phyloP scores from a whole-genome alignment of 2,329 filamentous ascomycete species.

The Colletotrichum sp. region DNA sequence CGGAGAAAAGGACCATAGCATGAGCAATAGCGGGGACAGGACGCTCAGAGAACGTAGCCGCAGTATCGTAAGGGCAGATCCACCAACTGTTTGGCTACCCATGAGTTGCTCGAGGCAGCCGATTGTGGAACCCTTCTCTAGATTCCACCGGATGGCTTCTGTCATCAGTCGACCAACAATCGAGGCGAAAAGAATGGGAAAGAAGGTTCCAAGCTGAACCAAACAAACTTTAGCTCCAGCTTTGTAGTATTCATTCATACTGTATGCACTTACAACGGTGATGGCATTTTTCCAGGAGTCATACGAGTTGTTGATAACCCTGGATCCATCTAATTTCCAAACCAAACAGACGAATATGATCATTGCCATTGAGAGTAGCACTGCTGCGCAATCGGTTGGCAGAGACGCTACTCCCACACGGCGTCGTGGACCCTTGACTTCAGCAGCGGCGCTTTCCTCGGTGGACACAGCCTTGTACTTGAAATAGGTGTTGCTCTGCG shows the following conservation, averaged over 20 bases:
- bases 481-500: not conserved
- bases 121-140: not conserved
- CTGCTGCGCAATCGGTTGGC: not conserved
- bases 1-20: not conserved
- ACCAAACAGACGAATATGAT: not conserved
- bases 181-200: not conserved
- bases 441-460: not conserved
- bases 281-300: not conserved
- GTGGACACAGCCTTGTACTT: not conserved
- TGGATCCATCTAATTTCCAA: not conserved
- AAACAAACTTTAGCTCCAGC: fast-evolving
- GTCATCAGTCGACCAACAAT: not conserved
- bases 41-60: not conserved
- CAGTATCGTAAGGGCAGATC: not conserved
- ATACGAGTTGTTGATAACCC: not conserved
- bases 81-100: not conserved
- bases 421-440: not conserved
- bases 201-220: not conserved
- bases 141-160: not conserved
- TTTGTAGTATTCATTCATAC: fast-evolving
- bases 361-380: not conserved
- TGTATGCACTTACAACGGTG: not conserved
- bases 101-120: not conserved
- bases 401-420: not conserved
- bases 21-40: not conserved